These are phyloP conservation scores for Apostasia shenzhenica DNA, from an alignment of 106 monocot genomes.

Conservation along the genomic window DNA sequence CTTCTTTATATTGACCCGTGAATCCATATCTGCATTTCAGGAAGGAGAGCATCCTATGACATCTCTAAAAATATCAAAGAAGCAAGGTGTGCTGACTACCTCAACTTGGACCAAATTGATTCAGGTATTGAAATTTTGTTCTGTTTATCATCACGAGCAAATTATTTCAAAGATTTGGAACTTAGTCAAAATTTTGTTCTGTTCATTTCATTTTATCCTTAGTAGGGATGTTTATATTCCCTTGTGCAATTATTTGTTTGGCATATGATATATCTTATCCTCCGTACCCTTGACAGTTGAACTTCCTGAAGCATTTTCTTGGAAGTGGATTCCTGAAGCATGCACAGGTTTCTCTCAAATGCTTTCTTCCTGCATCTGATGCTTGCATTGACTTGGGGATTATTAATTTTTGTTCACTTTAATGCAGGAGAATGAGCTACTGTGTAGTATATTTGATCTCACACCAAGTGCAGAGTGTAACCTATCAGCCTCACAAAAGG, in stretches of 20 bases:
- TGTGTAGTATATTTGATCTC: conserved; percentile 81
- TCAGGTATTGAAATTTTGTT: conserved; percentile 30
- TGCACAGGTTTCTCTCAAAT: conserved; percentile 44
- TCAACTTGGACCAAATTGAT: conserved; percentile 70
- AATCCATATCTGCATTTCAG: conserved; percentile 24
- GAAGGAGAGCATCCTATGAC: conserved; percentile 54
- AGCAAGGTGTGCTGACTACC: conserved; percentile 41
- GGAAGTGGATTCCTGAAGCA: conserved; percentile 91
- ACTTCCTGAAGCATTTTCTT: conserved; percentile 86
- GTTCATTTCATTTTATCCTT: too few relatives aligned
- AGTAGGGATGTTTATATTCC: too few relatives aligned
- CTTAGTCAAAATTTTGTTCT: too few relatives aligned
- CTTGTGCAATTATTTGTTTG: too few relatives aligned
- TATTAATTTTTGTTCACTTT: not conserved
- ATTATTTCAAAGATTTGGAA: not conserved
- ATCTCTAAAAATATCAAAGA: conserved; percentile 62
- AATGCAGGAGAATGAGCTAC: conserved; percentile 70
- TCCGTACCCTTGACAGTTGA: conserved; percentile 43
- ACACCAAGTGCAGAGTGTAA: conserved; percentile 38
- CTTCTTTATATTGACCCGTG: not conserved
- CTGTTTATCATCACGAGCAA: not conserved
- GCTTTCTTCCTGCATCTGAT: not conserved
- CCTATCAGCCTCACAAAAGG: conserved; percentile 66
- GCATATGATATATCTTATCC: not conserved
- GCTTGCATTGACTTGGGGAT: not conserved